Conservation (phyloP, 2,329 filamentous ascomycete genomes). For the Sphaerostilbella broomeana region DNA sequence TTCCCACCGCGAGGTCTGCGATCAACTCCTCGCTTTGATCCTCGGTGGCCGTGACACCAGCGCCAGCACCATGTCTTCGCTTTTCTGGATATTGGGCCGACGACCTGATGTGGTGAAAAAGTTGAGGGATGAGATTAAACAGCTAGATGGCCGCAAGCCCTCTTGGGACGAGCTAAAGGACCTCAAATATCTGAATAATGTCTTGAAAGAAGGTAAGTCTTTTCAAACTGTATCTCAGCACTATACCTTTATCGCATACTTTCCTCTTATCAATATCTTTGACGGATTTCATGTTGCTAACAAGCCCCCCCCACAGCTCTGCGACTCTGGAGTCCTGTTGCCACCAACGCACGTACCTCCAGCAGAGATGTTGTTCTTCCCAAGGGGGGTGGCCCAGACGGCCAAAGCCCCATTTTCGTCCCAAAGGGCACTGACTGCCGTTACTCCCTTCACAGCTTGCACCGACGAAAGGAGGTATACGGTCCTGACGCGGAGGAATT, state of each 20-base stretch:
- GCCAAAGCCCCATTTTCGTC: constrained; percentile 32
- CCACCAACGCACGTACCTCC: constrained; percentile 36
- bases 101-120: constrained; percentile 37
- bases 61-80: constrained; percentile 42
- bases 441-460: constrained; percentile 32
- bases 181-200: constrained; percentile 53
- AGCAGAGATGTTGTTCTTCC: constrained; percentile 36
- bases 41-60: constrained; percentile 54
- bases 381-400: constrained; percentile 34
- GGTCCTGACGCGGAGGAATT: constrained; percentile 37
- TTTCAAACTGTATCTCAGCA: no score
- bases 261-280: not conserved
- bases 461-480: constrained; percentile 34
- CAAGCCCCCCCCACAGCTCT: constrained; percentile 31
- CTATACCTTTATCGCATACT: not conserved
- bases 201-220: constrained; percentile 43
- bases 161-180: constrained; percentile 51
- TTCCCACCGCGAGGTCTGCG: constrained; percentile 39
- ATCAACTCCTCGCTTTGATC: constrained; percentile 48
- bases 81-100: constrained; percentile 41
- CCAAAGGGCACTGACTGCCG: constrained; percentile 31
- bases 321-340: constrained; percentile 39
- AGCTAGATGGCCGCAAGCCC: constrained; percentile 35
- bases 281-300: not conserved
- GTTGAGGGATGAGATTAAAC: constrained; percentile 37